A percentile compares a stretch with the other conserved stretches of the same genome.
These are phyloP conservation scores for Somion occarium DNA, from an alignment of 1,284 basidiomycete genomes.

Conservation along the genomic window DNA sequence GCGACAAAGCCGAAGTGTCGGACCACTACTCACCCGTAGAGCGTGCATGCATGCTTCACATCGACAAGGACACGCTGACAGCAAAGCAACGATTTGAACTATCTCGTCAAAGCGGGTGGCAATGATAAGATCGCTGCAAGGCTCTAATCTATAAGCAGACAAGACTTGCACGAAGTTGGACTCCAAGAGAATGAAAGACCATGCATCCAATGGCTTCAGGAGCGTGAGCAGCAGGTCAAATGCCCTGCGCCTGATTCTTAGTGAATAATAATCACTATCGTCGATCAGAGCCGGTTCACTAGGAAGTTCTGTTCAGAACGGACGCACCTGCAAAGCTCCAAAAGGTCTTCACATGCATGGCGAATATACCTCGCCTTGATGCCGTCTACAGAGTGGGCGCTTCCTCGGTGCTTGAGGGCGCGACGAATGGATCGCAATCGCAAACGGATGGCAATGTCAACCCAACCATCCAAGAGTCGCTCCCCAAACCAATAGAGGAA, in stretches of 20 bases:
- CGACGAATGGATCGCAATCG: conserved; percentile 7
- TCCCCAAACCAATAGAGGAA: conserved; percentile 14
- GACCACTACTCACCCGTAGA: background rate
- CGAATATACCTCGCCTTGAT: background rate
- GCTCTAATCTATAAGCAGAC: conserved; percentile 3
- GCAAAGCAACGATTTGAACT: conserved; percentile 1
- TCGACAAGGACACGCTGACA: conserved; percentile 2
- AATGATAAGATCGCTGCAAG: conserved; percentile 5
- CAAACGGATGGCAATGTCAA: conserved; percentile 8
- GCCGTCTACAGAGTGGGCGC: background rate
- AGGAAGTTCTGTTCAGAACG: background rate
- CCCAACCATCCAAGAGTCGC: conserved; percentile 7
- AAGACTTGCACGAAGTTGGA: conserved; percentile 8
- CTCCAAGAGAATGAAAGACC: conserved; percentile 13
- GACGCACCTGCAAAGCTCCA: conserved; percentile 13
- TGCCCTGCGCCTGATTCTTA: conserved; percentile 5
- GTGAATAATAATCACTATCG: conserved; percentile 6
- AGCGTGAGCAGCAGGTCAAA: conserved; percentile 3
- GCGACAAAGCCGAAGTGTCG: background rate
- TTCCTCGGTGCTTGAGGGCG: background rate
- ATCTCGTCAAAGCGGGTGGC: background rate
- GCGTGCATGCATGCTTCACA: conserved; percentile 9
- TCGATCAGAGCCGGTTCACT: background rate
- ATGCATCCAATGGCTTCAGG: conserved; percentile 11
- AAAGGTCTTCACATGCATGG: conserved; percentile 8